Conservation (phyloP, 2,329 filamentous ascomycete species). For the Sporothrix brunneoviolacea region DNA sequence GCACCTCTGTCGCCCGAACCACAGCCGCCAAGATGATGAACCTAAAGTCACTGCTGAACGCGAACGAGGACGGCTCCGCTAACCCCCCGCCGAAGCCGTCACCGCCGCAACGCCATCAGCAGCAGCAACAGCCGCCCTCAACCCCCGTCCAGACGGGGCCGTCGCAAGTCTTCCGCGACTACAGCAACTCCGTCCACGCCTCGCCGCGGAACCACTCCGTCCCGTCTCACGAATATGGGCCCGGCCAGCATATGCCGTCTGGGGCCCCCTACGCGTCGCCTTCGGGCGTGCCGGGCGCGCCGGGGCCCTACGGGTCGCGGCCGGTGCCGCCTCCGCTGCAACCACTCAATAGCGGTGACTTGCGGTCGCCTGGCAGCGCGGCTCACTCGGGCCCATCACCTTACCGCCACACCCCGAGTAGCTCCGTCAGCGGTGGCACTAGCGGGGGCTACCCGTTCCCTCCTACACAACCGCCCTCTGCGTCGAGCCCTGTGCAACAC, state of each 20-base stretch:
- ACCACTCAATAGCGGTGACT: constrained; percentile 38
- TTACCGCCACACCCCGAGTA: constrained; percentile 44
- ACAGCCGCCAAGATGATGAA: constrained; percentile 37
- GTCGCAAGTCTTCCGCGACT: constrained; percentile 46
- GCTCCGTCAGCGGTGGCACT: constrained; percentile 32
- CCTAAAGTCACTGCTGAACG: constrained; percentile 49
- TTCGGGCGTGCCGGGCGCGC: constrained; percentile 27
- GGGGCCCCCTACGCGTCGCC: constrained; percentile 31
- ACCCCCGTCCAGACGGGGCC: constrained; percentile 36
- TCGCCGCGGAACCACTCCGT: constrained; percentile 42
- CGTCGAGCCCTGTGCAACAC: constrained; percentile 43
- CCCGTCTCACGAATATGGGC: constrained; percentile 36
- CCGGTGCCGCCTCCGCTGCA: constrained; percentile 41
- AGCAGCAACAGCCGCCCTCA: constrained; percentile 21
- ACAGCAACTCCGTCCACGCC: constrained; percentile 38
- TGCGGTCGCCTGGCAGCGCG: constrained; percentile 43
- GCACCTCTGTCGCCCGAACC: not conserved
- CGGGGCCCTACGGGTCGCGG: constrained; percentile 36
- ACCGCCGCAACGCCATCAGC: constrained; percentile 17
- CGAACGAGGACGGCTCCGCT: constrained; percentile 35
- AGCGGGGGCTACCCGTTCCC: constrained; percentile 47
- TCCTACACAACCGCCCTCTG: constrained; percentile 33
- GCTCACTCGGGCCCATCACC: constrained; percentile 40
- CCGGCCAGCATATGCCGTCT: constrained; percentile 23
- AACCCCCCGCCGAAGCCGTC: constrained; percentile 20